These are phyloP conservation scores for Viola odorata DNA, from an alignment of 345 rosid genomes.

Conservation along the genomic window DNA sequence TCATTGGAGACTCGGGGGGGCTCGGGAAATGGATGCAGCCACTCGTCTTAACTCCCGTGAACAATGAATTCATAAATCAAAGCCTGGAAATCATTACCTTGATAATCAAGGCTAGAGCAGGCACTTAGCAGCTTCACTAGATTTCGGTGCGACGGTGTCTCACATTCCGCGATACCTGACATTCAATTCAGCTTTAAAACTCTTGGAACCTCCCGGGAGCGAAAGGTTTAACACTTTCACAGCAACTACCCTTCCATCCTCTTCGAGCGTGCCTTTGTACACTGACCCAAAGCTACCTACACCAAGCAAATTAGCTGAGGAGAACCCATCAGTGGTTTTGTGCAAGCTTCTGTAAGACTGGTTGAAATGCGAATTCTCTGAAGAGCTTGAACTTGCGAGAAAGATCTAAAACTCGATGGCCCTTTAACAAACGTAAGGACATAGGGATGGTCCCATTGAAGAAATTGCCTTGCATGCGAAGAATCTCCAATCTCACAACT, in stretches of 20 bases:
- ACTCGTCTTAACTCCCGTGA: conserved; percentile 18
- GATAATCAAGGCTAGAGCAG: conserved; percentile 13
- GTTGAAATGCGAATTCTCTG: not conserved
- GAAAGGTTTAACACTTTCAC: conserved; percentile 20
- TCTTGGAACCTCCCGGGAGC: conserved; percentile 12
- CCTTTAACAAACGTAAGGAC: conserved; percentile 11
- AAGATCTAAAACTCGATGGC: conserved; percentile 1
- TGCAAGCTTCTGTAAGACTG: conserved; percentile 3
- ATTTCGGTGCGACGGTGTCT: conserved; percentile 21
- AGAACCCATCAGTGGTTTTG: conserved; percentile 14
- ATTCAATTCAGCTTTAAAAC: conserved; percentile 17
- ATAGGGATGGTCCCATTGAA: conserved; percentile 11
- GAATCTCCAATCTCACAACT: conserved; percentile 4
- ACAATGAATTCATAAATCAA: conserved; percentile 18
- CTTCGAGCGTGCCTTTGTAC: conserved; percentile 16
- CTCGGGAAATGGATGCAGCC: conserved; percentile 7
- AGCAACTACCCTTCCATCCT: not conserved
- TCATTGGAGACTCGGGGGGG: not conserved
- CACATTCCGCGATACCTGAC: conserved; percentile 10
- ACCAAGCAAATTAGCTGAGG: conserved; percentile 12
- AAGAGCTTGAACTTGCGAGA: conserved; percentile 1
- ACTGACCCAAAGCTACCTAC: conserved; percentile 17
- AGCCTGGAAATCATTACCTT: conserved; percentile 23
- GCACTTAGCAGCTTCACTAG: conserved; percentile 21
- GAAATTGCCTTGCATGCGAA: conserved; percentile 2